phyloP scores from a whole-genome alignment of 768 basidiomycete genomes.

The Panellus pusillus region DNA sequence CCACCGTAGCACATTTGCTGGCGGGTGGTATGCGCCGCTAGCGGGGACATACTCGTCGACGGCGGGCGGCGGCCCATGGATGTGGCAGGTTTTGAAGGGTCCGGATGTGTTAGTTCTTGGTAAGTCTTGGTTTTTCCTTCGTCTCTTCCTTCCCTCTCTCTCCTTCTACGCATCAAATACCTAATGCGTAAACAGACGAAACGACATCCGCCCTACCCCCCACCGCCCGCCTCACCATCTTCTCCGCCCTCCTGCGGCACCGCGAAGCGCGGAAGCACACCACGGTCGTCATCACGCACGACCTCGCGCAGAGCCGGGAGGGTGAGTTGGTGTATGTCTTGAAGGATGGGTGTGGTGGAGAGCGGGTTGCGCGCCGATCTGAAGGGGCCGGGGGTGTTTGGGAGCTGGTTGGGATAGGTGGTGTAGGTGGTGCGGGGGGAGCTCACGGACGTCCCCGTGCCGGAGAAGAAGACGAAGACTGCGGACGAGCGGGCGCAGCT shows the following conservation, averaged over 20 bases:
- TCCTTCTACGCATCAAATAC: constrained; percentile 42
- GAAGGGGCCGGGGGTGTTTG: constrained; percentile 35
- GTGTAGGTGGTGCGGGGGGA: no score
- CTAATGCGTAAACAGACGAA: constrained; percentile 50
- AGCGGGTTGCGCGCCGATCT: constrained; percentile 86
- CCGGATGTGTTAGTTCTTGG: constrained; percentile 90
- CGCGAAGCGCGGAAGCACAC: constrained; percentile 62
- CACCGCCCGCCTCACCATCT: constrained; percentile 83
- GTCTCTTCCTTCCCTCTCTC: no score
- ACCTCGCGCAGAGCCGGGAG: constrained; percentile 77
- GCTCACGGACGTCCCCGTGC: no score
- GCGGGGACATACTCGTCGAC: constrained; percentile 71
- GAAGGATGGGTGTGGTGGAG: constrained; percentile 74
- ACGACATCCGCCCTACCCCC: constrained; percentile 84
- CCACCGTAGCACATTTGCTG: constrained; percentile 81
- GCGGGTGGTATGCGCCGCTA: constrained; percentile 77
- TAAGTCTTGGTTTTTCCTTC: constrained; percentile 47
- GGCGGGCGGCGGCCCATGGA: constrained; percentile 68
- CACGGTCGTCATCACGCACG: constrained; percentile 94
- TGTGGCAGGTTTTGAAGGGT: constrained; percentile 72
- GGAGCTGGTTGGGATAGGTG: neutral
- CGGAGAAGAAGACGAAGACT: neutral
- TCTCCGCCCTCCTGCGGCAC: constrained; percentile 68
- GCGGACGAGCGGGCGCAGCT: neutral
- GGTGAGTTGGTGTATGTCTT: constrained; percentile 93